phyloP scores from a whole-genome alignment of 768 basidiomycete species.

The Baorangia bicolor region DNA sequence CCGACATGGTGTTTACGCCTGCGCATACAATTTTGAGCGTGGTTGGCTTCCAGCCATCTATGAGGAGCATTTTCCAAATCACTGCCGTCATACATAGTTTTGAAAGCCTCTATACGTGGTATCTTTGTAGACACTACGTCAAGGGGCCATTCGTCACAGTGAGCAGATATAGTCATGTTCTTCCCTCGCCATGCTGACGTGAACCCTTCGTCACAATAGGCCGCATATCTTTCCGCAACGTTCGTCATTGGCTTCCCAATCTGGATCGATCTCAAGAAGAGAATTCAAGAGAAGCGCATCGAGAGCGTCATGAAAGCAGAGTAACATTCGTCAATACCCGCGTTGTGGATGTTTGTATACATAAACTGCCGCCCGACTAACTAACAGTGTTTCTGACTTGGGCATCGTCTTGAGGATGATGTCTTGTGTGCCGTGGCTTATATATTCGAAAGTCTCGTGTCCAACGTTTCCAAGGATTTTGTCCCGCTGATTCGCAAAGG shows the following conservation, averaged over 20 bases:
- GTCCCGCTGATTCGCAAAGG: not conserved
- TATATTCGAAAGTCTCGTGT: not conserved
- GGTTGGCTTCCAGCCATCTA: conserved; percentile 20
- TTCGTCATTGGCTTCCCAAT: conserved; percentile 56
- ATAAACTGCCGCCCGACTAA: not conserved
- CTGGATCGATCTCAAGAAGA: conserved; percentile 51
- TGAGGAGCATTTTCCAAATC: conserved; percentile 7
- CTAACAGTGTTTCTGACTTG: not conserved
- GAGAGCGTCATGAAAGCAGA: conserved; percentile 79
- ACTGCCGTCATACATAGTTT: conserved; percentile 13
- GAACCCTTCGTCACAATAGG: conserved; percentile 33
- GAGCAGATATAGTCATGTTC: not conserved
- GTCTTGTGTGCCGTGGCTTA: not conserved
- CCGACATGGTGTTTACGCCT: conserved; percentile 21
- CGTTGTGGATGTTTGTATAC: not conserved
- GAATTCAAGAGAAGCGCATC: conserved; percentile 67
- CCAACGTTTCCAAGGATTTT: not conserved
- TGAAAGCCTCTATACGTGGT: conserved; percentile 30
- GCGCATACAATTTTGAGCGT: conserved; percentile 10
- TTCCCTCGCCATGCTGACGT: not conserved
- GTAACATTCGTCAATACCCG: conserved; percentile 24
- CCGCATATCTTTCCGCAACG: conserved; percentile 50
- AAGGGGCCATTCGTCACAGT: conserved; percentile 19
- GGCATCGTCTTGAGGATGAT: not conserved
- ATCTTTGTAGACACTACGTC: conserved; percentile 32